A percentile compares a stretch with the other conserved stretches of the same genome.
Evolutionary conservation across 345 rosid genomes (phyloP).

Genomic region (Camelina hispida): DNA sequence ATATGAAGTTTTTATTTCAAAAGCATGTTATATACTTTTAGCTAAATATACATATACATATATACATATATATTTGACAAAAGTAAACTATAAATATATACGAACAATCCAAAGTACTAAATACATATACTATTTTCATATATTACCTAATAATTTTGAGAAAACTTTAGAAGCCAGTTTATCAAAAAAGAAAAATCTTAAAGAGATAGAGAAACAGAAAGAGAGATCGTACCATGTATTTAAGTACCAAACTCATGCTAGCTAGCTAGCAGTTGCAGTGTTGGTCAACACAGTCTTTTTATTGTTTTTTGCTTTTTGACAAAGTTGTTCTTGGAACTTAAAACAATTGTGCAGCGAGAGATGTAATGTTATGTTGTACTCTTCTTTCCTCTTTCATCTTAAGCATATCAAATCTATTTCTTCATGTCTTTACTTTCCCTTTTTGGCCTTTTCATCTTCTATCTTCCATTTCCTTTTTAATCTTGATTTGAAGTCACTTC

Average conservation of each 20-base stretch:
- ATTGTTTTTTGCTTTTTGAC: background rate
- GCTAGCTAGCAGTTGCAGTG: slow-evolving; percentile 38
- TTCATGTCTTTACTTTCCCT: slow-evolving; percentile 39
- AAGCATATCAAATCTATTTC: slow-evolving; percentile 37
- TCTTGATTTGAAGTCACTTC: slow-evolving; percentile 1
- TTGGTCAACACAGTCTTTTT: slow-evolving; percentile 43
- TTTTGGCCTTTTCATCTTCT: slow-evolving; percentile 29
- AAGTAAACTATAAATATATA: slow-evolving; percentile 20
- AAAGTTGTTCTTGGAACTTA: slow-evolving; percentile 42
- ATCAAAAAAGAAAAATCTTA: too few species aligned
- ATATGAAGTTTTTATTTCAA: slow-evolving; percentile 9
- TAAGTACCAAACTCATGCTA: slow-evolving; percentile 36
- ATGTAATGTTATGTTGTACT: slow-evolving; percentile 33
- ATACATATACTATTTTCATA: slow-evolving; percentile 3
- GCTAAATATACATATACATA: background rate
- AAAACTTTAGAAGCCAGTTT: slow-evolving; percentile 12
- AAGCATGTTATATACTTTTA: slow-evolving; percentile 22
- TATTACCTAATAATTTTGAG: slow-evolving; percentile 17
- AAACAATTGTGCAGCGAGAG: slow-evolving; percentile 32
- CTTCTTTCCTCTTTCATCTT: slow-evolving; percentile 48
- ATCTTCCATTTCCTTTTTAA: slow-evolving; percentile 12
- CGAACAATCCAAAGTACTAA: slow-evolving; percentile 8
- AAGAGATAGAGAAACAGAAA: slow-evolving; percentile 30
- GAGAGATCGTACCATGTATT: slow-evolving; percentile 28
- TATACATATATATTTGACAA: background rate